These are phyloP conservation scores for Aquilaria agallochum DNA, from an alignment of 441 rosid species.

Conservation along the genomic window DNA sequence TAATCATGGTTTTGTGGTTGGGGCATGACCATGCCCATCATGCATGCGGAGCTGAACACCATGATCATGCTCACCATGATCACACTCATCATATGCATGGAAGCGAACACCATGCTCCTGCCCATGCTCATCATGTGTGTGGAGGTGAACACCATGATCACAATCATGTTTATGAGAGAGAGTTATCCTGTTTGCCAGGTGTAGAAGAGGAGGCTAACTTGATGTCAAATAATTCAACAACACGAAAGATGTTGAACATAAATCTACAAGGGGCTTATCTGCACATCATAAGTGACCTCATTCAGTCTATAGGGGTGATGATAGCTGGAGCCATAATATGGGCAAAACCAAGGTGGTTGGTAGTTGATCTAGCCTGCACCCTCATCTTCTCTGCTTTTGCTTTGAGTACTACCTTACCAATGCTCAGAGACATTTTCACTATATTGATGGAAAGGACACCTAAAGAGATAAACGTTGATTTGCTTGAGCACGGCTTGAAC, in stretches of 20 bases:
- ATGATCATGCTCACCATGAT: conserved; percentile 25
- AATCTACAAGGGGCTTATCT: conserved; percentile 83
- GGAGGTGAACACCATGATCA: conserved; percentile 23
- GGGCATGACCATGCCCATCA: conserved; percentile 37
- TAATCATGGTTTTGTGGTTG: conserved; percentile 58
- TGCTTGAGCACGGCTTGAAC: conserved; percentile 41
- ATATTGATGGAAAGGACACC: conserved; percentile 69
- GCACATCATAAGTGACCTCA: conserved; percentile 65
- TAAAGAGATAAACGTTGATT: conserved; percentile 30
- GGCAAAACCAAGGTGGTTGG: conserved; percentile 50
- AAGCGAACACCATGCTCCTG: conserved; percentile 19
- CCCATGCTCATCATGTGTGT: conserved; percentile 24
- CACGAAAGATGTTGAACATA: conserved; percentile 38
- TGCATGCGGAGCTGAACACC: conserved; percentile 19
- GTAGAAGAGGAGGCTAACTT: conserved; percentile 33
- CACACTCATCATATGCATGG: conserved; percentile 9
- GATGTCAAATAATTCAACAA: conserved; percentile 21
- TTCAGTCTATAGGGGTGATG: conserved; percentile 76
- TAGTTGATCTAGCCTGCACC: conserved; percentile 69
- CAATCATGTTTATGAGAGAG: conserved; percentile 22
- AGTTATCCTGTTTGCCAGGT: conserved; percentile 8
- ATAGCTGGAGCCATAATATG: conserved; percentile 67
- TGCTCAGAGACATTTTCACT: conserved; percentile 49
- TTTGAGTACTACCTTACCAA: conserved; percentile 46
- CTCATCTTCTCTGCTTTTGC: conserved; percentile 53